Conservation (phyloP, 2,329 filamentous ascomycete species). For the Colletotrichum sp. region DNA sequence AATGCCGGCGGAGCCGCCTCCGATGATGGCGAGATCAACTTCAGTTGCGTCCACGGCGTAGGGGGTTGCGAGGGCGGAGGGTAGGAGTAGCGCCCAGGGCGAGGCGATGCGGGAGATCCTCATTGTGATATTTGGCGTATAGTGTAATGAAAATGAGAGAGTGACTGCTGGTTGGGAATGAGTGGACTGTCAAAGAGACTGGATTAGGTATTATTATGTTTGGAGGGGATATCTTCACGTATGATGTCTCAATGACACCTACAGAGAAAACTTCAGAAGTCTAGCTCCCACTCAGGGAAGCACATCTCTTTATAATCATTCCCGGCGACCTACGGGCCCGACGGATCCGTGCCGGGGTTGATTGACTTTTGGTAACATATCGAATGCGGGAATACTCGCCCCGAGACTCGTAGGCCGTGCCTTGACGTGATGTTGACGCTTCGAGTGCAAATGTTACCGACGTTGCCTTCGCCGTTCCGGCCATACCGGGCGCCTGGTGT, state of each 20-base stretch:
- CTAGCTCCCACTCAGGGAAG: neutral
- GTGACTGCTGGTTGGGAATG: neutral
- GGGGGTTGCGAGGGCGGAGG: neutral
- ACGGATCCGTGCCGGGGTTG: neutral
- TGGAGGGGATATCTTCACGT: neutral
- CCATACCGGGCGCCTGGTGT: neutral
- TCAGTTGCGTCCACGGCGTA: neutral
- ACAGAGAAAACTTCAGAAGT: rapidly evolving
- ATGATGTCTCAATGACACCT: neutral
- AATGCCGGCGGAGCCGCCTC: constrained; percentile 44
- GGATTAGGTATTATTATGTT: neutral
- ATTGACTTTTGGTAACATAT: neutral
- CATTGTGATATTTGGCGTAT: neutral
- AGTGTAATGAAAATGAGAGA: too few species aligned
- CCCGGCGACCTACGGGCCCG: neutral
- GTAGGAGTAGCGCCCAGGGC: neutral
- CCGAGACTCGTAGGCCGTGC: neutral
- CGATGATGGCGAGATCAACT: constrained; percentile 37
- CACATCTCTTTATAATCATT: neutral
- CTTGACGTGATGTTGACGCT: neutral
- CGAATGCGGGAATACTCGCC: neutral
- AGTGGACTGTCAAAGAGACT: neutral
- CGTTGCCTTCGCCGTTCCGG: neutral
- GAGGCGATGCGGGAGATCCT: neutral
- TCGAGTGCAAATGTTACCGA: neutral